phyloP scores from a whole-genome alignment of 352 stramenopile species.

The Phytophthora niederhauseri region DNA sequence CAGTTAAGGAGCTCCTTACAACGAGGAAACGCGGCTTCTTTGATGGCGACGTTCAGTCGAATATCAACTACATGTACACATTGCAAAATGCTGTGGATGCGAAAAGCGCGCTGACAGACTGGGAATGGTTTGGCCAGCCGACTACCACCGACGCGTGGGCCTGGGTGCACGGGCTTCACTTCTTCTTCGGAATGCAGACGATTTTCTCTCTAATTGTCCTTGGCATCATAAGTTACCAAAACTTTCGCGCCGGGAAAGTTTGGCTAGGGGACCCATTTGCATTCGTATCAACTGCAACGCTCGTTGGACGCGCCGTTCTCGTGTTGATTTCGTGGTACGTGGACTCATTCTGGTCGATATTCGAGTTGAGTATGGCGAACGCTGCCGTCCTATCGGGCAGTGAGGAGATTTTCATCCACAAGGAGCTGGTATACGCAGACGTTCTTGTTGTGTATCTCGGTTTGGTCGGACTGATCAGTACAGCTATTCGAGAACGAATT shows the following conservation, averaged over 20 bases:
- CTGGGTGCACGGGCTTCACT: not conserved
- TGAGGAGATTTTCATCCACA: not conserved
- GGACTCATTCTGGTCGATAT: not conserved
- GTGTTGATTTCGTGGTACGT: not conserved
- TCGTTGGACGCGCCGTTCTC: not conserved
- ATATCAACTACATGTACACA: not conserved
- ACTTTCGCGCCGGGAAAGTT: not conserved
- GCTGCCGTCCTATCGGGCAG: not conserved
- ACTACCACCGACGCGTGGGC: not conserved
- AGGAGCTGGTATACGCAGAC: not conserved
- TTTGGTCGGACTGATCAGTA: not conserved
- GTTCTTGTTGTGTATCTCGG: not conserved
- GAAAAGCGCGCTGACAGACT: not conserved
- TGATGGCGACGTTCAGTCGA: not conserved
- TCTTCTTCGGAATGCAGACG: not conserved
- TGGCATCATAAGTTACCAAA: not conserved
- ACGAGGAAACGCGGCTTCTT: not conserved
- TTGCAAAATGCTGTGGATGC: not conserved
- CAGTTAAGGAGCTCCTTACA: not conserved
- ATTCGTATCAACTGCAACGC: not conserved
- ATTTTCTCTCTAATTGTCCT: not conserved
- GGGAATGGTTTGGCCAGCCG: not conserved
- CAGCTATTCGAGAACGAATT: not conserved
- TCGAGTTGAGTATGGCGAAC: not conserved
- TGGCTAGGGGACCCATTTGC: not conserved